Evolutionary conservation across 2,329 filamentous ascomycete species (phyloP), one percentile per base, ranked within the genome.

Genomic region (Ilyonectria destructans): DNA sequence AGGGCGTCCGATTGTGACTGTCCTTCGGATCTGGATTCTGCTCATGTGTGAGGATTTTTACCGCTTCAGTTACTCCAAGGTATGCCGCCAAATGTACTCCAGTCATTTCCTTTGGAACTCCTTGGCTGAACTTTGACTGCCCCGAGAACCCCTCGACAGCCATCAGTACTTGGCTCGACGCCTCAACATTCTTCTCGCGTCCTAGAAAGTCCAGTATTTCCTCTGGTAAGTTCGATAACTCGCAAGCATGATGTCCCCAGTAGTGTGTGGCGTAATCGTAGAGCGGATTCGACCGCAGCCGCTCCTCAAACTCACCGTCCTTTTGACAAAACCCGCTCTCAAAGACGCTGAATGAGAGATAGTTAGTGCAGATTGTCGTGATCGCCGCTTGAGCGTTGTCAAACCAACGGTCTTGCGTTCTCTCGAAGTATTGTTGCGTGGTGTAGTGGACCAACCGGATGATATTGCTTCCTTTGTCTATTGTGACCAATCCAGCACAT

Each of bases 391-490:
- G 61, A 0, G 77, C 75, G n/a, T 73, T n/a, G 0, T 75, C 75
- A 61, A 85, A 80, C 75, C 78, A 82, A 0, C 37, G 46, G 0
- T 8, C 13, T 8, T 64, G 48, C 1, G 64, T 80, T 8, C 69
- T 51, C 17, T 81, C 72, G 31, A 86, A 79, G 67, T 84, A 87
- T 51, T 85, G 80, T 54, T 85, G 80, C 0, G 82, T 77, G 0
- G 84, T 85, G 65, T 83, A 82, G 64, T 87, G 84, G 1, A 84
- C 82, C 0, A 86, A 67, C 1, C 82, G 77, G 6, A 86, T 75
- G n/a, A 81, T 74, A 12, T 73, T 23, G 31, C 75, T 85, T 2
- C 10, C 6, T 26, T 48, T 10, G 5, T 48, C 45, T 2, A 48
- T 19, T 15, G 45, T 48, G 45, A 48, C 45, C 45, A 26, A 23